phyloP scores from a whole-genome alignment of 805 yeast species.

The Sporopachydermia quercuum region DNA sequence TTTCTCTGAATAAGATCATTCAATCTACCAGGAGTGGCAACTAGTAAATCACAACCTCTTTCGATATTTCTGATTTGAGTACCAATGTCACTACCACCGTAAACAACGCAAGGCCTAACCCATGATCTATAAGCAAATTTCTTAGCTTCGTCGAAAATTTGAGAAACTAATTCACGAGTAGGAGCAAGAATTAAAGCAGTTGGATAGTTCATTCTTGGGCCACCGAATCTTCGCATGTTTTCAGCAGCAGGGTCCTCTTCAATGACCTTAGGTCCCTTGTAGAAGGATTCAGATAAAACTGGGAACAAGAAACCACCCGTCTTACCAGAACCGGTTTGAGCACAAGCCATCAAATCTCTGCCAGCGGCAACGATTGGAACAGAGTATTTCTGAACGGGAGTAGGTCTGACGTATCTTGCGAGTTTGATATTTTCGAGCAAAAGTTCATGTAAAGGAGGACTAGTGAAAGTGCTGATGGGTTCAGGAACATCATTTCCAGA shows the following conservation, averaged over 20 bases:
- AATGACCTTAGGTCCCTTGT: constrained; percentile 64
- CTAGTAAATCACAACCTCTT: constrained; percentile 89
- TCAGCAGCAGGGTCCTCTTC: constrained; percentile 19
- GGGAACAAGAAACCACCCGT: constrained; percentile 99
- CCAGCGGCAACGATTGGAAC: constrained; percentile 81
- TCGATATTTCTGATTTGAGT: constrained; percentile 76
- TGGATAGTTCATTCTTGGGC: constrained; percentile 66
- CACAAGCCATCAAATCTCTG: constrained; percentile 94
- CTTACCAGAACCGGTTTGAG: constrained; percentile 98
- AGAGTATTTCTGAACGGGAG: constrained; percentile 92
- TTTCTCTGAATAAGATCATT: constrained; percentile 94
- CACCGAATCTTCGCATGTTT: constrained; percentile 11
- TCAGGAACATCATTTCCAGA: constrained; percentile 92
- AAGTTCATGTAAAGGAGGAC: constrained; percentile 83
- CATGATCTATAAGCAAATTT: constrained; percentile 96
- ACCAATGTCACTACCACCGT: constrained; percentile 96
- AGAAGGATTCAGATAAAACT: constrained; percentile 80
- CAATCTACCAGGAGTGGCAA: constrained; percentile 99
- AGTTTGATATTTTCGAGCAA: constrained; percentile 74
- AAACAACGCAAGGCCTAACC: constrained; percentile 92
- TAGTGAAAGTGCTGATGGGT: constrained; percentile 71
- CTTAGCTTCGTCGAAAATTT: constrained; percentile 89
- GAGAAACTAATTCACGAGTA: constrained; percentile 97
- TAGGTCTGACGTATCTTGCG: constrained; percentile 89
- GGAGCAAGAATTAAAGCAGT: constrained; percentile 95